A percentile compares a stretch with the other conserved stretches of the same genome.
phyloP scores from a whole-genome alignment of 371 early-diverging fungal genomes.

The Blakeslea trispora region DNA sequence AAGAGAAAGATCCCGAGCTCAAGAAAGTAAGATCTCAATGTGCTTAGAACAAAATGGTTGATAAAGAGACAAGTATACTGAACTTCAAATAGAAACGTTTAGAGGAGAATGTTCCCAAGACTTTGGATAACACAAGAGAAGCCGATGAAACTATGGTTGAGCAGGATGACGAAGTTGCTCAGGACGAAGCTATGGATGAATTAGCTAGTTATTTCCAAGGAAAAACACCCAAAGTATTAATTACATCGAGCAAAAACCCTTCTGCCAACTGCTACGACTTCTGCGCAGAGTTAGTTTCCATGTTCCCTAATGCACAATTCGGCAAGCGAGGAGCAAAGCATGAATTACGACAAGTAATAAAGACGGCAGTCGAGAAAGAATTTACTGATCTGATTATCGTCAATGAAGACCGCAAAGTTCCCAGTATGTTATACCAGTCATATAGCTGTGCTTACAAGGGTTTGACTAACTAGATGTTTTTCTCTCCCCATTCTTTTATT shows the following conservation, averaged over 20 bases:
- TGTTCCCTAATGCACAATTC: slow-evolving; percentile 92
- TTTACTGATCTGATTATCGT: slow-evolving; percentile 93
- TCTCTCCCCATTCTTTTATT: background rate
- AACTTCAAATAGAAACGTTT: slow-evolving; percentile 71
- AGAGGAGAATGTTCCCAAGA: slow-evolving; percentile 88
- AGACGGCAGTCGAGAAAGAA: slow-evolving; percentile 84
- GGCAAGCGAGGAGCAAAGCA: slow-evolving; percentile 87
- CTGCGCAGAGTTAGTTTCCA: slow-evolving; percentile 84
- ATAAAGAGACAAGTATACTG: background rate
- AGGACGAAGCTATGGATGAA: slow-evolving; percentile 92
- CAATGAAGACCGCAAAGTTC: slow-evolving; percentile 89
- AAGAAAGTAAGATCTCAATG: slow-evolving; percentile 60
- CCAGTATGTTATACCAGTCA: slow-evolving; percentile 61
- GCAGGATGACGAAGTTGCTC: slow-evolving; percentile 83
- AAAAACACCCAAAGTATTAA: slow-evolving; percentile 87
- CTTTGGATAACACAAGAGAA: slow-evolving; percentile 92
- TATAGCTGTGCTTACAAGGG: background rate
- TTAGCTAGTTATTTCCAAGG: slow-evolving; percentile 90
- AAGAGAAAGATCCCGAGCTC: slow-evolving; percentile 84
- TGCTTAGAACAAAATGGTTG: background rate
- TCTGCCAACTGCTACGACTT: slow-evolving; percentile 70
- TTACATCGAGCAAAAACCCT: slow-evolving; percentile 86
- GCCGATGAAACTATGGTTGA: slow-evolving; percentile 91
- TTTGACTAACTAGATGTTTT: too few relatives aligned
- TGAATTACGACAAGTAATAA: slow-evolving; percentile 88